Conservation (phyloP, 305 asterid species). For the Fraxinus dipetala region DNA sequence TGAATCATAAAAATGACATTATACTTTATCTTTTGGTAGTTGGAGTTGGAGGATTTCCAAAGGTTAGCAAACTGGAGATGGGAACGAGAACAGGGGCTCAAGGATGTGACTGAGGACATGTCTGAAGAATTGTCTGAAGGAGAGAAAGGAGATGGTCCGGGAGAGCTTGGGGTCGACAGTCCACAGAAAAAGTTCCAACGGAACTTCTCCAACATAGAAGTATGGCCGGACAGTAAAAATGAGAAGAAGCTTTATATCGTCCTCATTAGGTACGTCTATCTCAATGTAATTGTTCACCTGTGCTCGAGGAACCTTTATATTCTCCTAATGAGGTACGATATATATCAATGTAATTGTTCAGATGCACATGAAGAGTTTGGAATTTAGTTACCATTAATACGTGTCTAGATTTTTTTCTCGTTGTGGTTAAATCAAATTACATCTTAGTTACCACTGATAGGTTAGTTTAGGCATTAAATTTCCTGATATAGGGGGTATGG, state of each 20-base stretch:
- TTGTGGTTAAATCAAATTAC: neutral
- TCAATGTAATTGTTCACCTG: neutral
- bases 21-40: slow-evolving; percentile 30
- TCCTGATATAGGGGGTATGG: neutral
- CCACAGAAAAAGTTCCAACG: slow-evolving; percentile 49
- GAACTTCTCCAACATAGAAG: slow-evolving; percentile 54
- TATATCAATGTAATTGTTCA: neutral
- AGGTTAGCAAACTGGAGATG: slow-evolving; percentile 56
- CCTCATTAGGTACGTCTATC: slow-evolving; percentile 57
- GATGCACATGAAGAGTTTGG: neutral
- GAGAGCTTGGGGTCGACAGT: slow-evolving; percentile 54
- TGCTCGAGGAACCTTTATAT: neutral
- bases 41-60: slow-evolving; percentile 72
- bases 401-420: neutral
- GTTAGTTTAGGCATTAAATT: neutral
- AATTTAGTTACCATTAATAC: neutral
- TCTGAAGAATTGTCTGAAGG: slow-evolving; percentile 91
- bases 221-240: slow-evolving; percentile 61
- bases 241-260: slow-evolving; percentile 72
- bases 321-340: neutral
- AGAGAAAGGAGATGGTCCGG: slow-evolving; percentile 61
- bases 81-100: slow-evolving; percentile 81
- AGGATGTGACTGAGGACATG: slow-evolving; percentile 82
- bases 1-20: neutral
- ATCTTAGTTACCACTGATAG: neutral